Percentiles rank a stretch among this genome's conserved stretches.
Conservation (phyloP, 139 green algal genomes). For the Haematococcus sp. region DNA sequence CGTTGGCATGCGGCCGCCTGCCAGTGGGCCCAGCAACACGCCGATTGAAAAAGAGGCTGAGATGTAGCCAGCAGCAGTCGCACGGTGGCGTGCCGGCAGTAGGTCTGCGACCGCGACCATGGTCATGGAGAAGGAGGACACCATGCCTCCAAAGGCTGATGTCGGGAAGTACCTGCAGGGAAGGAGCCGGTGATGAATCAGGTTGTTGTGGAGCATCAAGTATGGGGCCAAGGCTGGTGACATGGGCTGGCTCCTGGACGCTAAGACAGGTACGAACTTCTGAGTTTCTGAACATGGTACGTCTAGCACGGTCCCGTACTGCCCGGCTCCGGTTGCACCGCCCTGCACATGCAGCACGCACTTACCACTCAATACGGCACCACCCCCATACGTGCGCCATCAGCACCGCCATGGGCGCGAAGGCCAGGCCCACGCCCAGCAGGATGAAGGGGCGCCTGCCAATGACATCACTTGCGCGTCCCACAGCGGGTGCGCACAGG, state of each 20-base stretch:
- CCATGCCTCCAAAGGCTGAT: slow-evolving; percentile 37
- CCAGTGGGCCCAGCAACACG: slow-evolving; percentile 21
- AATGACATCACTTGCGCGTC: slow-evolving; percentile 53
- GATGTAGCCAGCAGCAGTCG: slow-evolving; percentile 25
- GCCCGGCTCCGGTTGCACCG: too few relatives aligned
- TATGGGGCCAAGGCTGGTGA: too few relatives aligned
- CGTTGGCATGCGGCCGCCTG: slow-evolving; percentile 25
- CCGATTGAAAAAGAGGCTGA: slow-evolving; percentile 32
- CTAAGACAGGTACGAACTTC: too few relatives aligned
- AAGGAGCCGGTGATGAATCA: too few relatives aligned
- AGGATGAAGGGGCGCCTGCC: slow-evolving; percentile 82
- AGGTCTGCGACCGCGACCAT: slow-evolving; percentile 28
- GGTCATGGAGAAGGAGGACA: slow-evolving; percentile 51
- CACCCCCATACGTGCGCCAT: slow-evolving; percentile 15
- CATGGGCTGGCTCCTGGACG: too few relatives aligned
- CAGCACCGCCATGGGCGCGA: slow-evolving; percentile 39
- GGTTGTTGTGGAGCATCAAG: too few relatives aligned
- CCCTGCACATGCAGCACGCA: too few relatives aligned
- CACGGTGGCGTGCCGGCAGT: slow-evolving; percentile 13
- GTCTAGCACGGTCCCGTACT: too few relatives aligned
- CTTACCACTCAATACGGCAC: slow-evolving; percentile 23
- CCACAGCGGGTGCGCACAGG: slow-evolving; percentile 59
- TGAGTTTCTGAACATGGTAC: too few relatives aligned
- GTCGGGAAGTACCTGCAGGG: slow-evolving; percentile 51
- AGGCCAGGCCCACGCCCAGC: slow-evolving; percentile 26